Evolutionary conservation across 805 yeast genomes (phyloP).

Genomic region (Tetrapisispora arboricola): DNA sequence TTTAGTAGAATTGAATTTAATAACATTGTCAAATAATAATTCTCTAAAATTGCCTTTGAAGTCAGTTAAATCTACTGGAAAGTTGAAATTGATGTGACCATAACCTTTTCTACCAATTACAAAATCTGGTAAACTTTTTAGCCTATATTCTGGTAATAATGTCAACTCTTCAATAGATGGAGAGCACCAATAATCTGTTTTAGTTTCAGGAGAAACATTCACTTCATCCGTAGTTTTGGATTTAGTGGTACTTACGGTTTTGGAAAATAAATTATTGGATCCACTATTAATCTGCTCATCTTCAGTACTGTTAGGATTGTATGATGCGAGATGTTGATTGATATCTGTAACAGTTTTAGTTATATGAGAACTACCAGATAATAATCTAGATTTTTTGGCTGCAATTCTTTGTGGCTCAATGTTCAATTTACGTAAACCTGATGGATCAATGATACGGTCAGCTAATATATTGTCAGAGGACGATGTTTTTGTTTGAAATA

Average conservation of each 20-base stretch:
- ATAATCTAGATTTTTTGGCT: conserved; percentile 33
- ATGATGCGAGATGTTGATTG: background rate
- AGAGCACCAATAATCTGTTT: conserved; percentile 57
- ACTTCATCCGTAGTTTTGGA: background rate
- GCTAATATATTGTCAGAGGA: conserved; percentile 6
- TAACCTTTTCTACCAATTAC: conserved; percentile 56
- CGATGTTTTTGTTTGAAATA: conserved; percentile 2
- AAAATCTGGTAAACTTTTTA: conserved; percentile 50
- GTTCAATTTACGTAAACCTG: conserved; percentile 29
- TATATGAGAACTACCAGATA: conserved; percentile 19
- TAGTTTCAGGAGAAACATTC: background rate
- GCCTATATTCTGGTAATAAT: conserved; percentile 35
- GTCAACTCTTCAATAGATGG: conserved; percentile 48
- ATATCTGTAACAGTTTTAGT: conserved; percentile 10
- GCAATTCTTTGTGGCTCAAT: conserved; percentile 36
- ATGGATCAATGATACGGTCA: conserved; percentile 12
- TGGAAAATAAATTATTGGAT: background rate
- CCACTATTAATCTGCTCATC: background rate
- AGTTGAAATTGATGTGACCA: conserved; percentile 58
- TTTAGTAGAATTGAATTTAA: conserved; percentile 37
- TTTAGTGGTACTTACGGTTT: background rate
- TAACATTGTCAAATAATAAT: conserved; percentile 33
- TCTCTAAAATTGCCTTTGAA: conserved; percentile 33
- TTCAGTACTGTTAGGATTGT: background rate
- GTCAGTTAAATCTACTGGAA: conserved; percentile 58